Evolutionary conservation across 768 basidiomycete species (phyloP).

Genomic region (Termitomyces sp.): DNA sequence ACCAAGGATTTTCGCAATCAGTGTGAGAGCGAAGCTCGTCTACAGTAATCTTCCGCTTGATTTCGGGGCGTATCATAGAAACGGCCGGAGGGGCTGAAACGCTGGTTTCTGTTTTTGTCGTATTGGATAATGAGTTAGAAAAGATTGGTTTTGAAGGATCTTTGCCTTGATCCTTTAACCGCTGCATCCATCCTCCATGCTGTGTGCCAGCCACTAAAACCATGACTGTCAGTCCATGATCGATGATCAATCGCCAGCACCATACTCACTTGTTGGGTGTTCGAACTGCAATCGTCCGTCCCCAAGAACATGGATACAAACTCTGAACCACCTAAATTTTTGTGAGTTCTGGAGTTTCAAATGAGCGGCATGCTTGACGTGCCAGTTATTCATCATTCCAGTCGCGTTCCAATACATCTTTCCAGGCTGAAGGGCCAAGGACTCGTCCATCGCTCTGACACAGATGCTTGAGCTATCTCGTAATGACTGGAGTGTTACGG

Average conservation of each 20-base stretch:
- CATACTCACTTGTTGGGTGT: constrained; percentile 40
- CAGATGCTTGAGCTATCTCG: constrained; percentile 29
- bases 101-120: not conserved
- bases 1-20: not conserved
- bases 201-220: constrained; percentile 30
- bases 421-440: constrained; percentile 39
- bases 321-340: constrained; percentile 47
- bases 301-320: constrained; percentile 35
- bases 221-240: not conserved
- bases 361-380: constrained; percentile 9
- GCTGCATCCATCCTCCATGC: constrained; percentile 58
- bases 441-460: constrained; percentile 53
- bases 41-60: constrained; percentile 25
- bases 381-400: constrained; percentile 61
- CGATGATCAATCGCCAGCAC: not conserved
- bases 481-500: constrained; percentile 28
- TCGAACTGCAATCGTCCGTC: constrained; percentile 39
- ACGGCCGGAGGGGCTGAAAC: constrained; percentile 12
- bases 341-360: not conserved
- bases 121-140: constrained; percentile 4
- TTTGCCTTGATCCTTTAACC: constrained; percentile 38
- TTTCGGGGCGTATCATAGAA: constrained; percentile 38
- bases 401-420: constrained; percentile 60
- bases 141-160: constrained; percentile 40
- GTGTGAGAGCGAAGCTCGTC: not conserved